Base-by-base conservation (phyloP, 176 grass and related monocot species). In the Oryza punctata region DNA sequence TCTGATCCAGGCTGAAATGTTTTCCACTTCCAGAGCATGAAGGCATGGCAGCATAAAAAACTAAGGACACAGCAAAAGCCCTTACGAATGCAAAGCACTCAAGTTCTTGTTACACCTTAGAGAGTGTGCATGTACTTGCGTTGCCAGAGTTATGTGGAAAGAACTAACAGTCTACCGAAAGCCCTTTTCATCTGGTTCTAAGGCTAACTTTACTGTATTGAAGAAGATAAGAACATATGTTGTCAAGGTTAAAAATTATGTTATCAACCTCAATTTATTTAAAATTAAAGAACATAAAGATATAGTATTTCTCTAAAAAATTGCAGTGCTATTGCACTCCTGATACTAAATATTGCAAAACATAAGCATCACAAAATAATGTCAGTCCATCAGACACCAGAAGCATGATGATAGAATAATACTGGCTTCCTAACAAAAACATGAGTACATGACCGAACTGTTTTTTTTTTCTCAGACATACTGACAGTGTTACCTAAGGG, bases 381-480 rank as follows among this genome's bases (percentile, higher is more conserved):
- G 28, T 64, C 59, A 45, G 21, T 61, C 14, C 23, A 81, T 57
- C 18, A 9, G 46, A 40, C n/a, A 28, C 47, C 8, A 41, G 16
- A 73, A 82, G 37, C 52, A 82, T 82, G 57, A 23, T 60, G 25
- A 73, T 23, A 63, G 12, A 63, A 63, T 44, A 12, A 27, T 70
- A 70, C 25, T 30, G 69, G 33, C 40, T 66, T 2, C 16, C 65
- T 16, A 9, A 26, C 33, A 77, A 43, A 25, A 38, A 44, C 11
- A 45, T 41, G 18, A 46, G 44, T 46, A 14, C 44, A 46, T 60
- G 14, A 28, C 15, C 0, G 10, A 14, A 9, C 24, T 30, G 32
- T 24, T 24, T 41, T 41, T 41, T 25, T 41, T 6, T 1, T 28
- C 68, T 80, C 0, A 29, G n/a, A 54, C 65, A 52, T 15, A 47